phyloP scores from a whole-genome alignment of 2,329 filamentous ascomycete species.

The Alternaria ventricosa region DNA sequence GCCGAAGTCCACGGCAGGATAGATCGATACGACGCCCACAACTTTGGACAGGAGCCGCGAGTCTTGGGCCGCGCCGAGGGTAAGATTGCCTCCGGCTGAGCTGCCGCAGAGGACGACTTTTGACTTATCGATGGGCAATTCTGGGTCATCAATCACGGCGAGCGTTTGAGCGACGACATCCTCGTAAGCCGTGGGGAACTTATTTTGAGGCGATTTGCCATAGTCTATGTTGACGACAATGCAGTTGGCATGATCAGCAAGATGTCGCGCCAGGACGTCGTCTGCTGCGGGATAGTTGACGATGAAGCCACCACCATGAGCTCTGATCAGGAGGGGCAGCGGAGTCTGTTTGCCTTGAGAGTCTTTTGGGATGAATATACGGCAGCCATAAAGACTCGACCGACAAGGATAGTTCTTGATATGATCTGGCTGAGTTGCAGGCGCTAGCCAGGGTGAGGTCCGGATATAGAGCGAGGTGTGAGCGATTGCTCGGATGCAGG shows the following conservation, averaged over 20 bases:
- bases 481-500: neutral
- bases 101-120: neutral
- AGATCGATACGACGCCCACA: neutral
- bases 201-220: neutral
- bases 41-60: neutral
- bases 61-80: neutral
- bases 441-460: neutral
- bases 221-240: neutral
- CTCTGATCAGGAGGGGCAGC: neutral
- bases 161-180: neutral
- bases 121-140: neutral
- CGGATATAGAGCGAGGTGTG: neutral
- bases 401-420: neutral
- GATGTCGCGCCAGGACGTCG: neutral
- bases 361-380: neutral
- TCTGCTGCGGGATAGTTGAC: neutral
- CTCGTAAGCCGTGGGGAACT: neutral
- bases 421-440: neutral
- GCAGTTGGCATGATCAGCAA: neutral
- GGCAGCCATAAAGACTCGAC: neutral
- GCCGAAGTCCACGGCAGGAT: neutral
- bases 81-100: neutral
- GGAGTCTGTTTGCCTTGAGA: neutral
- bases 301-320: neutral
- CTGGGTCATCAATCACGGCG: neutral